Conservation (phyloP, 352 stramenopile species). For the Pythium sukuiense region DNA sequence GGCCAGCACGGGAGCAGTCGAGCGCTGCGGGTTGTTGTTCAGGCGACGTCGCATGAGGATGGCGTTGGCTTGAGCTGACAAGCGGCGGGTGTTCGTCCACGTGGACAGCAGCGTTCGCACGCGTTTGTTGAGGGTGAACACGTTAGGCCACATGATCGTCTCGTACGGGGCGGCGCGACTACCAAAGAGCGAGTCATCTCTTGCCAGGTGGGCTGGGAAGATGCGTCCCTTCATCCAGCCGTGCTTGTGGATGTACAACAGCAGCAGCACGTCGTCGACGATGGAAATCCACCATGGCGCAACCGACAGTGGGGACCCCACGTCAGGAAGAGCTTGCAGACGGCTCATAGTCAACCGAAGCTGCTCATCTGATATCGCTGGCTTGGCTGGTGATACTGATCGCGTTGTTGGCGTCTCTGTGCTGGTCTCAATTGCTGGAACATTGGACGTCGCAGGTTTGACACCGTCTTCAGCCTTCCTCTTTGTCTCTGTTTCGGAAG, state of each 20-base stretch:
- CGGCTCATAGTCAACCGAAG: constrained; percentile 38
- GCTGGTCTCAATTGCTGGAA: neutral
- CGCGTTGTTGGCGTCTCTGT: neutral
- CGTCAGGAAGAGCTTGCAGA: constrained; percentile 40
- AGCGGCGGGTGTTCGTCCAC: constrained; percentile 40
- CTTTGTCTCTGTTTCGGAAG: neutral
- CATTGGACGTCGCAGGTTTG: neutral
- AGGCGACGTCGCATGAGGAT: neutral
- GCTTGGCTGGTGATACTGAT: neutral
- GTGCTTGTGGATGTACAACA: constrained; percentile 66
- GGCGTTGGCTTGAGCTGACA: constrained; percentile 17
- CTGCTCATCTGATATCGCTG: constrained; percentile 14
- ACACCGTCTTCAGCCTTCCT: neutral
- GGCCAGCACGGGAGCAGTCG: neutral
- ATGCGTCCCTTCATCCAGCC: constrained; percentile 67
- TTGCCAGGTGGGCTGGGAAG: constrained; percentile 38
- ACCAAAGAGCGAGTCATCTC: constrained; percentile 56
- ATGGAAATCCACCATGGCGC: constrained; percentile 78
- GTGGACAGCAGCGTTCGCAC: constrained; percentile 47
- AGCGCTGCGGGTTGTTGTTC: neutral
- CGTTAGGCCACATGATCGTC: constrained; percentile 42
- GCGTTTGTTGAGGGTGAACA: constrained; percentile 52
- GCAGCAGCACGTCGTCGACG: constrained; percentile 71
- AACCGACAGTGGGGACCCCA: constrained; percentile 36
- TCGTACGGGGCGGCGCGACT: constrained; percentile 36